Percentiles rank a stretch among this genome's conserved stretches.
These are phyloP conservation scores for Backusella parvicylindrica DNA, from an alignment of 192 early-diverging fungal genomes.

Conservation along the genomic window DNA sequence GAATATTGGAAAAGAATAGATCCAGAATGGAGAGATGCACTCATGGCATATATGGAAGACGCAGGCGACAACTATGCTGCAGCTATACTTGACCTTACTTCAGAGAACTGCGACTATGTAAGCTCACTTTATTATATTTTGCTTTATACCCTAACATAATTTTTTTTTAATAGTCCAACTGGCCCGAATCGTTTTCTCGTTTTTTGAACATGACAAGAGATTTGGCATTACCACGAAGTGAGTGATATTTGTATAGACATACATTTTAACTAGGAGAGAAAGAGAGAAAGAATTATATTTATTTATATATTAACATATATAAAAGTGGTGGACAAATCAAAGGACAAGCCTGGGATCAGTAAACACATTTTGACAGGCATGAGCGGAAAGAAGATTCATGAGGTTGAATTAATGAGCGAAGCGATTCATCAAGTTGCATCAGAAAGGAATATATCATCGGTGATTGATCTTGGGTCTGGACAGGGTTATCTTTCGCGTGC, in stretches of 20 bases:
- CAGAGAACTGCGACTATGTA: constrained; percentile 20
- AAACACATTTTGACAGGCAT: constrained; percentile 62
- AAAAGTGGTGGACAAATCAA: not conserved
- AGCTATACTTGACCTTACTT: constrained; percentile 15
- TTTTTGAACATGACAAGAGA: constrained; percentile 31
- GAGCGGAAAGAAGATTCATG: constrained; percentile 68
- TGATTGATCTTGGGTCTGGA: constrained; percentile 74
- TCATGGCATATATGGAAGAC: constrained; percentile 14
- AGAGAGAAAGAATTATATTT: not conserved
- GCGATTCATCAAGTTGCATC: constrained; percentile 54
- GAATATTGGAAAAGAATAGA: constrained; percentile 40
- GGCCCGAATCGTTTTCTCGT: constrained; percentile 42
- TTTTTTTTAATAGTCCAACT: constrained; percentile 8
- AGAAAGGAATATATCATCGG: constrained; percentile 37
- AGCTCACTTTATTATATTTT: not conserved
- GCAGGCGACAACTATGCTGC: not conserved
- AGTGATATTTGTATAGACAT: not conserved
- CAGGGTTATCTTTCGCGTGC: constrained; percentile 71
- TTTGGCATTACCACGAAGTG: constrained; percentile 30
- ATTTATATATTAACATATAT: not conserved
- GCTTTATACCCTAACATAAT: not conserved
- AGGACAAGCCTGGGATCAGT: constrained; percentile 28
- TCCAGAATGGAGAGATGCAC: constrained; percentile 39
- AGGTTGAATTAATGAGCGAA: constrained; percentile 56
- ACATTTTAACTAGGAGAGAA: constrained; percentile 23